Percentiles rank a stretch among this genome's conserved stretches.
Conservation (phyloP, 2,329 filamentous ascomycete genomes). For the Penicillium sp. region DNA sequence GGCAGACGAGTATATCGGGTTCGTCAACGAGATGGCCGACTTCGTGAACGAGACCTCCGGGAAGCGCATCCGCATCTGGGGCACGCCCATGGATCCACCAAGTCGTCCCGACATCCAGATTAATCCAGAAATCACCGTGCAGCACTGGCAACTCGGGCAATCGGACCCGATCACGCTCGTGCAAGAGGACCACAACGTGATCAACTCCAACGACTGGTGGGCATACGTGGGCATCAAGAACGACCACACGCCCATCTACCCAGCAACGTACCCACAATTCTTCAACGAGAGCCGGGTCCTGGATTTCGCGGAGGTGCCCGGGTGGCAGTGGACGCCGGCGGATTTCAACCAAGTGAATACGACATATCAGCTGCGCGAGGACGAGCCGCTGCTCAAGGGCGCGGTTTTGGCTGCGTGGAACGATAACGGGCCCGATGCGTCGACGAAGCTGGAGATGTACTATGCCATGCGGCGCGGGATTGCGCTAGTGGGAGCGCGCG, state of each 20-base stretch:
- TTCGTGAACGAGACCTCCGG: conserved; percentile 50
- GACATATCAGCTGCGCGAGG: conserved; percentile 52
- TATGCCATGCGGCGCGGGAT: conserved; percentile 58
- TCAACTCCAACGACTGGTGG: conserved; percentile 62
- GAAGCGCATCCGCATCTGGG: conserved; percentile 61
- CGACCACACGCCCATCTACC: conserved; percentile 58
- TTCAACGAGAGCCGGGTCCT: conserved; percentile 56
- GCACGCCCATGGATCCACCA: conserved; percentile 55
- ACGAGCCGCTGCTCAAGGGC: conserved; percentile 49
- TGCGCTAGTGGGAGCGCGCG: conserved; percentile 57
- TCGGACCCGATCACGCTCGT: conserved; percentile 56
- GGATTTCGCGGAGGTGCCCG: conserved; percentile 53
- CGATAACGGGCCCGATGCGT: conserved; percentile 59
- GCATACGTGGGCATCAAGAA: conserved; percentile 62
- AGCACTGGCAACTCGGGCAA: conserved; percentile 63
- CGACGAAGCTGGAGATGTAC: conserved; percentile 58
- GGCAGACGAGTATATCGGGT: conserved; percentile 56
- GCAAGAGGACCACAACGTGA: conserved; percentile 53
- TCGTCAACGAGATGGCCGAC: conserved; percentile 58
- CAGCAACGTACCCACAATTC: conserved; percentile 51
- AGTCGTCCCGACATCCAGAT: conserved; percentile 36
- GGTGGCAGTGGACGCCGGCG: conserved; percentile 54
- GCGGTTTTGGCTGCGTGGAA: conserved; percentile 60
- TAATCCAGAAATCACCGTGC: conserved; percentile 55
- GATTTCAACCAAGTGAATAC: conserved; percentile 57